These are phyloP conservation scores for Choiromyces venosus DNA, from an alignment of 495 filamentous ascomycete genomes.

Conservation along the genomic window DNA sequence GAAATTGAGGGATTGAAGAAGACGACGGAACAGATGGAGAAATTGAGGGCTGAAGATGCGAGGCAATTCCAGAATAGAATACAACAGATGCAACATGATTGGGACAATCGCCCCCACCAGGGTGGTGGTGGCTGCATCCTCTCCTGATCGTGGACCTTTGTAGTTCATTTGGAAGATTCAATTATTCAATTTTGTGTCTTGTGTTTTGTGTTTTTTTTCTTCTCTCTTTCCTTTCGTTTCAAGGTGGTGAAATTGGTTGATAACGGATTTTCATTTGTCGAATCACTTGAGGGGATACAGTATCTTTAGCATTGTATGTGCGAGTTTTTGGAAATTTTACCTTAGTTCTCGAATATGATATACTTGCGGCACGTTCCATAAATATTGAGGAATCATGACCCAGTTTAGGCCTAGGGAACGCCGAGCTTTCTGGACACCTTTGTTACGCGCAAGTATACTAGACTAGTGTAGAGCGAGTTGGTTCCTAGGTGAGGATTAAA, in stretches of 20 bases:
- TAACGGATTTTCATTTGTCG: neutral
- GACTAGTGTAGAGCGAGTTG: neutral
- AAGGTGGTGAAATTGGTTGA: neutral
- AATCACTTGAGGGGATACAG: neutral
- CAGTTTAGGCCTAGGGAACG: neutral
- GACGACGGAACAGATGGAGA: neutral
- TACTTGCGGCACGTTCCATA: neutral
- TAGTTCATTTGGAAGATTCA: neutral
- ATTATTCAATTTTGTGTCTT: neutral
- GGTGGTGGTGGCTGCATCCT: neutral
- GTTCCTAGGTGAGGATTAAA: neutral
- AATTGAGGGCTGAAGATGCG: neutral
- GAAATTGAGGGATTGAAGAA: conserved; percentile 7
- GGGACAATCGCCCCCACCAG: neutral
- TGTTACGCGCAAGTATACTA: too few species aligned
- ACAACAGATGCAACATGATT: neutral
- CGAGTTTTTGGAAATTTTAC: neutral
- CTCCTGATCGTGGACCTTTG: neutral
- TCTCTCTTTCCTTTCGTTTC: neutral
- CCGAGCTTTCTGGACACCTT: too few species aligned
- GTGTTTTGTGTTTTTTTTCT: neutral
- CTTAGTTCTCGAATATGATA: neutral
- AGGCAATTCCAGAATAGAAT: neutral
- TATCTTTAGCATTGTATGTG: neutral
- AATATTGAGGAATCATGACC: neutral